phyloP scores from a whole-genome alignment of 257 asterid species.

The Gardenia jasminoides region DNA sequence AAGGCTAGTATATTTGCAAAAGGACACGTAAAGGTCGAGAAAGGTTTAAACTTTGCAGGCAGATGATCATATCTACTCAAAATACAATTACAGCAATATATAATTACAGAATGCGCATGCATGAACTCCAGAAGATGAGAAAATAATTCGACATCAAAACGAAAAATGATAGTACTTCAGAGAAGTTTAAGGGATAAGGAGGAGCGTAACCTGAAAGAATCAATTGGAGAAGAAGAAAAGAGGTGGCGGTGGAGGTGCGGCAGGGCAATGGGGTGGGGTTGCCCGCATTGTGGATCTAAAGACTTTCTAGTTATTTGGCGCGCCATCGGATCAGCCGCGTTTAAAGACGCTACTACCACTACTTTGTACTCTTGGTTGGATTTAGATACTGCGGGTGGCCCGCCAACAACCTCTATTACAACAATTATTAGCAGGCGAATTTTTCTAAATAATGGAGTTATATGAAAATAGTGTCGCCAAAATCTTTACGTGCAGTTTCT shows the following conservation, averaged over 20 bases:
- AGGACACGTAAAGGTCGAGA: neutral
- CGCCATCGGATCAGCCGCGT: conserved; percentile 21
- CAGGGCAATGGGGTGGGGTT: neutral
- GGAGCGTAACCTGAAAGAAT: neutral
- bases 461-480: too few species aligned
- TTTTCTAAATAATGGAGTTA: too few species aligned
- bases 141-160: neutral
- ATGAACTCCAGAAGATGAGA: neutral
- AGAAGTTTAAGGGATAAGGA: neutral
- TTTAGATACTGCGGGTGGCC: neutral
- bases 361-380: neutral
- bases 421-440: too few species aligned
- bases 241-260: neutral
- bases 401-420: too few species aligned
- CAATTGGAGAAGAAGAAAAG: neutral
- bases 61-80: neutral
- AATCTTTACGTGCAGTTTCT: too few species aligned
- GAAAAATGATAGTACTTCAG: too few species aligned
- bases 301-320: conserved; percentile 3
- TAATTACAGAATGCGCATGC: neutral
- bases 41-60: neutral
- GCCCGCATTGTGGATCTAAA: conserved; percentile 7
- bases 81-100: neutral
- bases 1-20: neutral
- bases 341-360: neutral